Percentiles rank a stretch among this genome's conserved stretches.
These are phyloP conservation scores for Medicago ruthenica DNA, from an alignment of 306 rosid species.

Conservation along the genomic window DNA sequence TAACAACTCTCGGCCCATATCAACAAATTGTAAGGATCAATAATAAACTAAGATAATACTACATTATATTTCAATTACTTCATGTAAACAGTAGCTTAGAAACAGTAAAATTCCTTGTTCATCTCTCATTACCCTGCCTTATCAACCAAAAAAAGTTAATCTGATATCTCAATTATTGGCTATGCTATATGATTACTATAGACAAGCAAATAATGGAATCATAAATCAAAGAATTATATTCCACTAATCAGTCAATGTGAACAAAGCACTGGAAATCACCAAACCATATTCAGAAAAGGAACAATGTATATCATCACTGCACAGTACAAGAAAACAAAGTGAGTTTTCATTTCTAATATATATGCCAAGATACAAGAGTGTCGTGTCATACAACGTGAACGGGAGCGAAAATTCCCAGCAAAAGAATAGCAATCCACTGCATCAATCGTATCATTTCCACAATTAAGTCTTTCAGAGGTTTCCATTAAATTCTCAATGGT, in stretches of 20 bases:
- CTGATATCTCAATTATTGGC: neutral
- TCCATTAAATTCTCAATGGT: constrained; percentile 58
- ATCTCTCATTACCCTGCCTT: neutral
- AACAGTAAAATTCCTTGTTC: no score
- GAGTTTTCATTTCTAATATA: constrained; percentile 47
- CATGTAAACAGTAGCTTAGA: no score
- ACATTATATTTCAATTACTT: no score
- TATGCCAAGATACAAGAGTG: constrained; percentile 48
- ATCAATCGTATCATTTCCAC: constrained; percentile 37
- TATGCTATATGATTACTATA: neutral
- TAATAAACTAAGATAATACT: no score
- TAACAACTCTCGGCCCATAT: no score
- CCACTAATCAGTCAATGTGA: constrained; percentile 30
- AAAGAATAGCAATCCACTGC: constrained; percentile 49
- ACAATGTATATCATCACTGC: constrained; percentile 30
- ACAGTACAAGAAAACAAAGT: constrained; percentile 37
- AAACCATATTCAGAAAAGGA: constrained; percentile 23
- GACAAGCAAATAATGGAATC: constrained; percentile 11
- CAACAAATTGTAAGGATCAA: no score
- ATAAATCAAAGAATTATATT: constrained; percentile 36
- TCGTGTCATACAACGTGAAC: constrained; percentile 53
- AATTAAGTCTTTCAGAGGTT: constrained; percentile 33
- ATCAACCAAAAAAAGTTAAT: neutral
- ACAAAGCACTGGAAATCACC: constrained; percentile 39
- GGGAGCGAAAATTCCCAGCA: constrained; percentile 40